phyloP scores from a whole-genome alignment of 805 yeast species.

The Grigorovia transvaalensis region DNA sequence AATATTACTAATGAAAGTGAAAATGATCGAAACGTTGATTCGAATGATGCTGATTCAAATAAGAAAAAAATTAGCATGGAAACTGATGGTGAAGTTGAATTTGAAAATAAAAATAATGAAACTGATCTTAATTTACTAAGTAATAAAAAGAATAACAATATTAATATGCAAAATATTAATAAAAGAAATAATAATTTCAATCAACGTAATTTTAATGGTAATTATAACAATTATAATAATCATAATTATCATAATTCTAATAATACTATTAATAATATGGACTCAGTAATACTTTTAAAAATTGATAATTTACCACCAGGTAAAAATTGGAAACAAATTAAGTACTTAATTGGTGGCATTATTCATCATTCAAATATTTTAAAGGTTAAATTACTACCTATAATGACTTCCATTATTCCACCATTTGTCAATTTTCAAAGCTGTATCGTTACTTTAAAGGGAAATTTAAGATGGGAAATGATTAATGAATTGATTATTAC shows the following conservation, averaged over 20 bases:
- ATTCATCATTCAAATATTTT: conserved; percentile 23
- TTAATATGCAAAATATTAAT: not conserved
- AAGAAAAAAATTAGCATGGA: not conserved
- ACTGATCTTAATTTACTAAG: not conserved
- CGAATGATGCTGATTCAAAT: not conserved
- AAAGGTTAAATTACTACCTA: conserved; percentile 24
- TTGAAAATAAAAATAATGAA: not conserved
- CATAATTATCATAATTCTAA: not conserved
- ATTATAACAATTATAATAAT: not conserved
- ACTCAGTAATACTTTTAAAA: conserved; percentile 7
- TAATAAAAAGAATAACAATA: not conserved
- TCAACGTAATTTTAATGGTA: not conserved
- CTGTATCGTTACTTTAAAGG: conserved; percentile 20
- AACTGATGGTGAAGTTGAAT: not conserved
- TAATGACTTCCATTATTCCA: conserved; percentile 25
- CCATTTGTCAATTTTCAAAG: conserved; percentile 26
- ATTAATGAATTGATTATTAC: conserved; percentile 19
- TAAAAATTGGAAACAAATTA: conserved; percentile 27
- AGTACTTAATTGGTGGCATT: conserved; percentile 26
- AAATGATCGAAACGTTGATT: not conserved
- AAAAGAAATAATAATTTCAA: not conserved
- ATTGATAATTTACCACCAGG: conserved; percentile 28
- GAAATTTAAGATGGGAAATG: conserved; percentile 11
- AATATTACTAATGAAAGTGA: not conserved
- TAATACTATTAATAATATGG: not conserved